Base-by-base conservation (phyloP, 169 alveolate genomes). In the Cyclospora cayetanensis region DNA sequence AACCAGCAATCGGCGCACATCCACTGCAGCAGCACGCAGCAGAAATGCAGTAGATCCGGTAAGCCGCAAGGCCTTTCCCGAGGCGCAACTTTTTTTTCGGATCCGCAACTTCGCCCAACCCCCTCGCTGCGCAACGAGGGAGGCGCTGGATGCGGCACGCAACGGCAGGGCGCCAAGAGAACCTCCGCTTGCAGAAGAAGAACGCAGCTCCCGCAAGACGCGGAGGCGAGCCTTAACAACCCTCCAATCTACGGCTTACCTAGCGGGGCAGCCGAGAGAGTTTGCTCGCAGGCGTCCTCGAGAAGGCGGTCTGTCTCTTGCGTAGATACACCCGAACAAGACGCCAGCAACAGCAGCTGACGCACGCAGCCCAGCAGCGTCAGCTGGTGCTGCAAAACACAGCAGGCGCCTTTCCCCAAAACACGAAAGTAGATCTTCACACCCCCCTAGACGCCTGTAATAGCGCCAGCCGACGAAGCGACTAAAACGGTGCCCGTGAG, bases 281-380 rank as follows among this genome's bases (percentile, higher is more conserved):
- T 60, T 12, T 53, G 52, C 68, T 84, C 91, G 91, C 91, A 84
- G 3, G 91, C 91, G 18, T 84, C 91, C 42, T 84, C 91, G n/a
- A 84, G 91, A 52, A 84, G 91, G 11, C 91, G 65, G 34, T 68
- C 91, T 63, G 74, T 68, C 50, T 84, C 79, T 29, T 65, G 72
- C 37, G 74, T 39, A 0, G 68, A 43, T 20, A 84, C 42, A 31
- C 76, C 91, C 83, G 55, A 41, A 82, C 76, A 63, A 68, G 83
- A 63, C 15, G 91, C 91, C 66, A 84, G 82, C 35, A 84, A 82
- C 66, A 84, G 70, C 53, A 84, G 83, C 82, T 84, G 91, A 18
- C 91, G 91, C 9, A 65, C 66, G 42, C 91, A 84, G 20, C 74
- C 82, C 37, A 39, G 55, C 53, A 84, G 91, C 34, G 91, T 84